Percentiles rank a stretch among this genome's conserved stretches.
These are phyloP conservation scores for Fusarium albosuccineum DNA, from an alignment of 2,329 filamentous ascomycete species.

Conservation along the genomic window DNA sequence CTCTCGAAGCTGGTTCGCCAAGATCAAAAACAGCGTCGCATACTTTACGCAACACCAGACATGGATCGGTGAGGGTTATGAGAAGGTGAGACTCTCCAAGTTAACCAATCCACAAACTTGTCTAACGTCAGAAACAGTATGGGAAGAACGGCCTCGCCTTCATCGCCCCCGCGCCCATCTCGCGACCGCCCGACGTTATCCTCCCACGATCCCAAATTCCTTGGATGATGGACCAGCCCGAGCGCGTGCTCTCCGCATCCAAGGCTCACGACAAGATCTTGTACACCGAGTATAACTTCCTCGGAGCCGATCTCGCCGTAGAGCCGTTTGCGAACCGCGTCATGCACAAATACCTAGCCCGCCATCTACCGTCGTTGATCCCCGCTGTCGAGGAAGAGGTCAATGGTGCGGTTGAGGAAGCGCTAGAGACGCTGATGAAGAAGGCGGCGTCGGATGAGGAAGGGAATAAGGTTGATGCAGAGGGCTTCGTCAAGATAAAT, in stretches of 20 bases:
- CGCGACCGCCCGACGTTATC: constrained; percentile 58
- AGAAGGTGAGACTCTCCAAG: constrained; percentile 49
- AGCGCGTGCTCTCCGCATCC: constrained; percentile 56
- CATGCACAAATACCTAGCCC: constrained; percentile 59
- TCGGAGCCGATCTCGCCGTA: constrained; percentile 51
- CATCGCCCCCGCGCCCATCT: constrained; percentile 57
- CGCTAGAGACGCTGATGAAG: constrained; percentile 46
- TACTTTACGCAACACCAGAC: constrained; percentile 54
- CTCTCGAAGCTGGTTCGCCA: constrained; percentile 50
- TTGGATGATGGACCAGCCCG: constrained; percentile 64
- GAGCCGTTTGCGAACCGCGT: constrained; percentile 57
- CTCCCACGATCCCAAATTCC: constrained; percentile 58
- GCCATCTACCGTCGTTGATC: constrained; percentile 55
- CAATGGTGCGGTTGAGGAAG: constrained; percentile 50
- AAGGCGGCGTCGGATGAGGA: constrained; percentile 23
- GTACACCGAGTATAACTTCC: constrained; percentile 58
- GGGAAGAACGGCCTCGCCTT: constrained; percentile 57
- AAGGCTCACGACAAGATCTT: constrained; percentile 57
- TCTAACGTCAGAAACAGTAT: constrained; percentile 49
- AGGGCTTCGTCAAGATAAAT: constrained; percentile 56
- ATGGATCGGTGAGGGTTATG: constrained; percentile 60
- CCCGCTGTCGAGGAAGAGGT: constrained; percentile 59
- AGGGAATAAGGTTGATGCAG: constrained; percentile 40
- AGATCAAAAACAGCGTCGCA: constrained; percentile 55
- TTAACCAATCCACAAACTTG: neutral